Conservation (phyloP, 2,329 filamentous ascomycete species). For the Alternaria longipes region DNA sequence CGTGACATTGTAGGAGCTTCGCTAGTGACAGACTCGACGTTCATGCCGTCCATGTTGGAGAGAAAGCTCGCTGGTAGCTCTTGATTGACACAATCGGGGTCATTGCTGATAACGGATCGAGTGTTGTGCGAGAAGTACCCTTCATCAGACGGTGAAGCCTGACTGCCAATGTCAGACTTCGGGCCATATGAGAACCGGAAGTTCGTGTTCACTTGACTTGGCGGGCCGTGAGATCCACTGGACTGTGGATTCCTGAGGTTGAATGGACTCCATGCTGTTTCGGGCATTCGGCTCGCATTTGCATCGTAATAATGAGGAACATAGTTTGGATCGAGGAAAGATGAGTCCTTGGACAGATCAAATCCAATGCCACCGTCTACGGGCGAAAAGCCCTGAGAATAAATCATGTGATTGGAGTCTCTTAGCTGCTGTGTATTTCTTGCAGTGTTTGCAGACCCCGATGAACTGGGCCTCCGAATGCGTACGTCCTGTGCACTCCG, state of each 20-base stretch:
- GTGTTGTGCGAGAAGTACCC: slow-evolving; percentile 43
- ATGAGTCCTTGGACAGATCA: slow-evolving; percentile 18
- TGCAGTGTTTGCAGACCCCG: slow-evolving; percentile 21
- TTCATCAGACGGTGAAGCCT: slow-evolving; percentile 38
- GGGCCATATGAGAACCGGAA: slow-evolving; percentile 28
- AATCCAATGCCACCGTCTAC: slow-evolving; percentile 15
- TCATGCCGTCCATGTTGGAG: slow-evolving; percentile 25
- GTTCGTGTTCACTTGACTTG: slow-evolving; percentile 21
- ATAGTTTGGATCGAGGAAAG: slow-evolving; percentile 25
- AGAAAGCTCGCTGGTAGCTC: slow-evolving; percentile 30
- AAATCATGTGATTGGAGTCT: slow-evolving; percentile 6
- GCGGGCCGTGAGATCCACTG: slow-evolving; percentile 8
- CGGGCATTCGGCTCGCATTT: slow-evolving; percentile 25
- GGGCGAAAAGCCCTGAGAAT: slow-evolving; percentile 18
- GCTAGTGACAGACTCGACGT: slow-evolving; percentile 25
- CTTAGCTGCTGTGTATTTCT: slow-evolving; percentile 21
- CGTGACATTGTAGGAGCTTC: slow-evolving; percentile 26
- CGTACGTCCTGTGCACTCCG: slow-evolving; percentile 21
- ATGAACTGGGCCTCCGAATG: slow-evolving; percentile 28
- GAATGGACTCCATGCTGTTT: slow-evolving; percentile 42
- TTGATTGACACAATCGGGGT: slow-evolving; percentile 32
- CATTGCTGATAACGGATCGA: slow-evolving; percentile 45
- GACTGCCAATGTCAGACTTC: slow-evolving; percentile 37
- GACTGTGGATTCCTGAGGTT: slow-evolving; percentile 26
- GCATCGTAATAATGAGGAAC: slow-evolving; percentile 13